Evolutionary conservation across 2,329 filamentous ascomycete genomes (phyloP).

Genomic region (Neoscytalidium dimidiatum): DNA sequence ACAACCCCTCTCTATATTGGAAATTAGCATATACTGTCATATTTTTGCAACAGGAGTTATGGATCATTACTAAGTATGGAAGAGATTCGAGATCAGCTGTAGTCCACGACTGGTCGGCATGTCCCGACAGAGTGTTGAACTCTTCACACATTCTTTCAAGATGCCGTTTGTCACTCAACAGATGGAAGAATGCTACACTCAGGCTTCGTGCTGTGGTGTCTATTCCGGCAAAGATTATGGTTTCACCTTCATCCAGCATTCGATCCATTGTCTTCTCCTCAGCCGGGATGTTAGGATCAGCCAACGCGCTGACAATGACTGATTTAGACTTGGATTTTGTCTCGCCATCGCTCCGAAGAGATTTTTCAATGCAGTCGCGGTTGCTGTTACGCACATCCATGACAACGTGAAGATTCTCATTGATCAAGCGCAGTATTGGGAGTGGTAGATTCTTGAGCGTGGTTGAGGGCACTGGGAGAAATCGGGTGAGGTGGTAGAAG

Average conservation of each 20-base stretch:
- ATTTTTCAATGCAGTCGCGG: not conserved
- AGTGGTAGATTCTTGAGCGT: not conserved
- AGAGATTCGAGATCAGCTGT: not conserved
- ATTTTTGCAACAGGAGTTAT: not conserved
- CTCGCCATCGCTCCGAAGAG: not conserved
- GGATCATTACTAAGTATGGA: not conserved
- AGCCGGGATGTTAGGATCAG: not conserved
- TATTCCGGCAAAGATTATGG: conserved; percentile 33
- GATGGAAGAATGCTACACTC: conserved; percentile 27
- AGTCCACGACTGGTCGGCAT: not conserved
- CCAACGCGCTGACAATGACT: not conserved
- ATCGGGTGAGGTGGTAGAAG: not conserved
- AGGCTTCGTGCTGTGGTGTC: conserved; percentile 34
- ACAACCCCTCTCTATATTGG: not conserved
- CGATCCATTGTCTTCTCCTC: conserved; percentile 38
- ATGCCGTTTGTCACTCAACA: conserved; percentile 14
- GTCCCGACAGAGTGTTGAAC: not conserved
- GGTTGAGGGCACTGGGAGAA: not conserved
- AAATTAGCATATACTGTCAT: not conserved
- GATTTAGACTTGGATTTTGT: not conserved
- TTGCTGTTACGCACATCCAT: not conserved
- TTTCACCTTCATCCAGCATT: conserved; percentile 33
- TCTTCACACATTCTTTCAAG: not conserved
- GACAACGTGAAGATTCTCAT: not conserved
- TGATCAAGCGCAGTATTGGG: not conserved